Evolutionary conservation across 2,329 filamentous ascomycete species (phyloP).

Genomic region (Phoma sp.): DNA sequence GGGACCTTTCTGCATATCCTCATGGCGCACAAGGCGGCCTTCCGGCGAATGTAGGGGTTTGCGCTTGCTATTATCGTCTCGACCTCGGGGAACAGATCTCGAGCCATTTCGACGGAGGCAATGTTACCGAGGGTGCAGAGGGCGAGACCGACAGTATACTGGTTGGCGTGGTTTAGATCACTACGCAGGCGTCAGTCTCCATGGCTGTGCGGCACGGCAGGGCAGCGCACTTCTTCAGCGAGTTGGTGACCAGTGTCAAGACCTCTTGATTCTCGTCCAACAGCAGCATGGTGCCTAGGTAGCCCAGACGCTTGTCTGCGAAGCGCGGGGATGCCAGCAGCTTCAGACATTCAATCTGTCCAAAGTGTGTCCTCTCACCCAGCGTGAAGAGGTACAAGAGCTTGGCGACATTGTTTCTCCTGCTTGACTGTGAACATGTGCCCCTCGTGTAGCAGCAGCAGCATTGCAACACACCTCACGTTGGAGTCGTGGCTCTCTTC

Average conservation of each 20-base stretch:
- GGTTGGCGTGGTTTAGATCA: constrained; percentile 95
- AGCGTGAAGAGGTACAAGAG: constrained; percentile 97
- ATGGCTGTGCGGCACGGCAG: too few species aligned
- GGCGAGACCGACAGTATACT: constrained; percentile 96
- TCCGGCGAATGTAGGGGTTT: constrained; percentile 97
- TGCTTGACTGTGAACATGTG: constrained; percentile 51
- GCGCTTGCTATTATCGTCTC: constrained; percentile 89
- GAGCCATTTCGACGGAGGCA: constrained; percentile 96
- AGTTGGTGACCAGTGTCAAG: constrained; percentile 95
- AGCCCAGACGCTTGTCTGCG: constrained; percentile 94
- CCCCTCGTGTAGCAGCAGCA: constrained; percentile 8
- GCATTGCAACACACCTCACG: constrained; percentile 69
- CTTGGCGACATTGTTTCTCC: constrained; percentile 98
- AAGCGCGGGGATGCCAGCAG: constrained; percentile 95
- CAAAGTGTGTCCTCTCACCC: constrained; percentile 96
- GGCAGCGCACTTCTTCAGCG: constrained; percentile 82
- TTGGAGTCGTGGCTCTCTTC: constrained; percentile 95
- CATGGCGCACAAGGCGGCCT: constrained; percentile 99
- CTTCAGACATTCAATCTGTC: constrained; percentile 99
- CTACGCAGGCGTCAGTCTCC: constrained; percentile 57
- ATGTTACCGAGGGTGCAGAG: constrained; percentile 98
- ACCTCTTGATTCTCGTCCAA: constrained; percentile 99
- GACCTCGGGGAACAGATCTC: constrained; percentile 95
- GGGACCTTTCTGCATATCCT: constrained; percentile 97
- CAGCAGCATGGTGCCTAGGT: constrained; percentile 93